Base-by-base conservation (phyloP, 73 alveolate species). In the Durusdinium trenchii region DNA sequence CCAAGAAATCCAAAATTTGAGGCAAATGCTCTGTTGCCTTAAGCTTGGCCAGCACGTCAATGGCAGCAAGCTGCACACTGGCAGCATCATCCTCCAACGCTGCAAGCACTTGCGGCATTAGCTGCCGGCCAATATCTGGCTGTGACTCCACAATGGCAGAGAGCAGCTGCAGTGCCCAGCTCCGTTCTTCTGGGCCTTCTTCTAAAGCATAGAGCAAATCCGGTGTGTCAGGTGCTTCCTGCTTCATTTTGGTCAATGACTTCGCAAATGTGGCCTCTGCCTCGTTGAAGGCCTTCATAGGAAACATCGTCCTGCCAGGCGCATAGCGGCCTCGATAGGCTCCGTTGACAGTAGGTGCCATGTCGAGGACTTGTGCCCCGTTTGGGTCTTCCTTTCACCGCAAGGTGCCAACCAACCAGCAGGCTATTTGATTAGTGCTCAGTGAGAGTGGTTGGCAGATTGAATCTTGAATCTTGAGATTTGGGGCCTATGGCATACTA, bases 311-410 rank as follows among this genome's bases (percentile, higher is more conserved):
- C 36, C 43, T 61, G 20, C 94, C 94, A 1, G 94, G 94, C 47
- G 75, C 94, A 52, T 84, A 84, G 38, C 94, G 94, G 76, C 94
- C 94, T 23, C 94, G 94, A 28, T 84, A 84, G 3, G 94, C 94
- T 38, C 94, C 94, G n/a, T 84, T 84, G 50, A 51, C 75, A 52
- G 75, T 84, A 26, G 94, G 73, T 40, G 94, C 94, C 94, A 84
- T 84, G 75, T n/a, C n/a, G n/a, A n/a, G n/a, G n/a, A n/a, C n/a
- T n/a, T n/a, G n/a, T n/a, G n/a, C n/a, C n/a, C n/a, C n/a, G n/a
- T n/a, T n/a, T n/a, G n/a, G n/a, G n/a, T n/a, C n/a, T n/a, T n/a
- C n/a, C n/a, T n/a, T n/a, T n/a, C n/a, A n/a, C n/a, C n/a, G n/a
- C n/a, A n/a, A n/a, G n/a, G n/a, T n/a, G n/a, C n/a, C n/a, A n/a